Evolutionary conservation across 148 eudicot species (phyloP).

Genomic region (Camellia granthamiana): DNA sequence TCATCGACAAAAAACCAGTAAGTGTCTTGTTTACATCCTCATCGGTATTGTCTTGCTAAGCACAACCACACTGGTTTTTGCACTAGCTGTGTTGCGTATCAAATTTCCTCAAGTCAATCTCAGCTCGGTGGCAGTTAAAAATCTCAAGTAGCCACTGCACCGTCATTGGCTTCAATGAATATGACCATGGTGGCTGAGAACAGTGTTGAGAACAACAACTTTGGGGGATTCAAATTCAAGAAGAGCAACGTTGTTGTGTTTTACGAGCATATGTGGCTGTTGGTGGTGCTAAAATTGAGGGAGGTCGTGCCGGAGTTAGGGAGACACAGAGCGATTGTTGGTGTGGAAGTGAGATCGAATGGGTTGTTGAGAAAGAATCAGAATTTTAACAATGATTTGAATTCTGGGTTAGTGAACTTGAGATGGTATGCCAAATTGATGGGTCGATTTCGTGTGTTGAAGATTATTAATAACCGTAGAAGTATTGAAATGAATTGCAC

Average conservation of each 20-base stretch:
- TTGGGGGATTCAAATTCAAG: neutral
- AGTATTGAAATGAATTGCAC: conserved; percentile 36
- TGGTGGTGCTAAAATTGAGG: neutral
- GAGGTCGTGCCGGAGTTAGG: neutral
- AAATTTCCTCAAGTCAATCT: conserved; percentile 24
- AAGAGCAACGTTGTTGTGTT: neutral
- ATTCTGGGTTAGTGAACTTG: conserved; percentile 30
- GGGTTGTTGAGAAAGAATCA: neutral
- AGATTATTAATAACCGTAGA: conserved; percentile 9
- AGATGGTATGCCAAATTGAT: conserved; percentile 19
- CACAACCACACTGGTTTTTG: conserved; percentile 26
- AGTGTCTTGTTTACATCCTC: conserved; percentile 34
- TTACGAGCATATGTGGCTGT: neutral
- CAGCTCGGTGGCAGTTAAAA: conserved; percentile 14
- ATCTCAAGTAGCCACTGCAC: conserved; percentile 12
- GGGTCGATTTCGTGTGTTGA: conserved; percentile 34
- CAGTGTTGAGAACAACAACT: conserved; percentile 32
- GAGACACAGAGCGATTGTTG: neutral
- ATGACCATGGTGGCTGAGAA: conserved; percentile 23
- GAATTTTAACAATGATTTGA: conserved; percentile 24
- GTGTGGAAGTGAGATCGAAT: conserved; percentile 18
- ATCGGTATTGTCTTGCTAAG: conserved; percentile 21
- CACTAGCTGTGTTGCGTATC: conserved; percentile 22
- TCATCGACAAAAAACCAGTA: conserved; percentile 22
- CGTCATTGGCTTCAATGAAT: conserved; percentile 28